Percentiles rank a stretch among this genome's conserved stretches.
phyloP scores from a whole-genome alignment of 306 rosid genomes.

The Medicago ruthenica region DNA sequence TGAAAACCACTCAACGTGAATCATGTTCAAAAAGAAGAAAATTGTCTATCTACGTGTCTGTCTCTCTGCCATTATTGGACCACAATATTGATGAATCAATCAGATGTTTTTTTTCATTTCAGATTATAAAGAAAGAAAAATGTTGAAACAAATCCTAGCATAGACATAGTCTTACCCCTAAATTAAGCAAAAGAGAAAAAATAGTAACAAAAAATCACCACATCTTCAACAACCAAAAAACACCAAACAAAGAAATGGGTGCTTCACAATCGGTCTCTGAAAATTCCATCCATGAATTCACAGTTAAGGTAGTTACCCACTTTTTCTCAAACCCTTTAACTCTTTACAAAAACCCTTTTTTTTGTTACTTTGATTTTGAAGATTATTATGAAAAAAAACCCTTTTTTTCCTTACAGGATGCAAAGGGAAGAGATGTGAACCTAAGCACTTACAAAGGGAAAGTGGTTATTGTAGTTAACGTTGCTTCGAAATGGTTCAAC shows the following conservation, averaged over 20 bases:
- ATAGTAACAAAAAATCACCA: not conserved
- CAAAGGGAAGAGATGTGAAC: slow-evolving; percentile 70
- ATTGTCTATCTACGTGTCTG: slow-evolving; percentile 1
- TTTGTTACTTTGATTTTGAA: slow-evolving; percentile 13
- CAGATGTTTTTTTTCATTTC: not conserved
- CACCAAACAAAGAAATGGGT: slow-evolving; percentile 54
- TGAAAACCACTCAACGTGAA: not conserved
- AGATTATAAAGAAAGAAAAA: not conserved
- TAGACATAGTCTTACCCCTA: not conserved
- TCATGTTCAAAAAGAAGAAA: not conserved
- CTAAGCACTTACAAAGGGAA: slow-evolving; percentile 78
- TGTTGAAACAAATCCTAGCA: not conserved
- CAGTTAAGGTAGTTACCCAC: slow-evolving; percentile 62
- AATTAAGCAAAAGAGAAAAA: not conserved
- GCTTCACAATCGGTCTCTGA: slow-evolving; percentile 60
- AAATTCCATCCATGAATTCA: slow-evolving; percentile 74
- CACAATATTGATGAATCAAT: slow-evolving; percentile 5
- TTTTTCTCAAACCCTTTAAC: not conserved
- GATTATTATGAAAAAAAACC: slow-evolving; percentile 4
- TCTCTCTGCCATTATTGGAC: slow-evolving; percentile 34
- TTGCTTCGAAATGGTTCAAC: slow-evolving; percentile 84
- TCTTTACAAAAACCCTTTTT: not conserved
- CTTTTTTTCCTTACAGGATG: slow-evolving; percentile 53
- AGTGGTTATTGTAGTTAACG: slow-evolving; percentile 82
- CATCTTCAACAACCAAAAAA: not conserved